Conservation (phyloP, 1,139 yeast genomes). For the Geotrichum klebahnii region DNA sequence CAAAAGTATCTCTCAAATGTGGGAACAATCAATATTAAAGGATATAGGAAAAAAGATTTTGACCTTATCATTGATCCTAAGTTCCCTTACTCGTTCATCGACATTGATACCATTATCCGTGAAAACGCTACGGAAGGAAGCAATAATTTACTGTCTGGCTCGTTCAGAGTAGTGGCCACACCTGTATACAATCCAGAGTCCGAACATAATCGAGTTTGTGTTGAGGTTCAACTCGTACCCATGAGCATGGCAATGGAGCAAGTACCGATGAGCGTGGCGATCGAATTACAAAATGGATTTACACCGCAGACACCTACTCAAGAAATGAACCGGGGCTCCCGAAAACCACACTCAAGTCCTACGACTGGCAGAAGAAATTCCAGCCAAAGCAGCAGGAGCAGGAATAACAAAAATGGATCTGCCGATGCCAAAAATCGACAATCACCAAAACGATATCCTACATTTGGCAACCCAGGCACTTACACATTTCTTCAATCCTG, state of each 20-base stretch:
- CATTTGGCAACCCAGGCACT: too few species aligned
- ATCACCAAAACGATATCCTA: too few species aligned
- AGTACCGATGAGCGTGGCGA: too few species aligned
- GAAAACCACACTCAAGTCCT: not conserved
- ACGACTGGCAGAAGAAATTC: not conserved
- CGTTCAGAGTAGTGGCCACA: constrained; percentile 11
- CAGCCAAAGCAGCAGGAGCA: not conserved
- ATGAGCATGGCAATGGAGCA: not conserved
- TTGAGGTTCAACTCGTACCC: constrained; percentile 7
- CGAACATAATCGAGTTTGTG: constrained; percentile 4
- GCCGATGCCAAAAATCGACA: not conserved
- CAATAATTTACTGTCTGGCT: not conserved
- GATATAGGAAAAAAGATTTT: constrained; percentile 2
- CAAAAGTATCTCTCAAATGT: constrained; percentile 12
- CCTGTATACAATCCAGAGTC: constrained; percentile 13
- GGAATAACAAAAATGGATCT: too few species aligned
- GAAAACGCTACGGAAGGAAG: constrained; percentile 3
- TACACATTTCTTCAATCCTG: too few species aligned
- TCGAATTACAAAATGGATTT: not conserved
- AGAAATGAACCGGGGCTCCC: not conserved
- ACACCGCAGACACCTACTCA: not conserved
- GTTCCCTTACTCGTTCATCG: constrained; percentile 18
- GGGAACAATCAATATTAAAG: constrained; percentile 12
- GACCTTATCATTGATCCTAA: constrained; percentile 17
- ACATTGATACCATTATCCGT: constrained; percentile 15